Conservation (phyloP, 139 green algal genomes). For the Pycnococcus provasolii region DNA sequence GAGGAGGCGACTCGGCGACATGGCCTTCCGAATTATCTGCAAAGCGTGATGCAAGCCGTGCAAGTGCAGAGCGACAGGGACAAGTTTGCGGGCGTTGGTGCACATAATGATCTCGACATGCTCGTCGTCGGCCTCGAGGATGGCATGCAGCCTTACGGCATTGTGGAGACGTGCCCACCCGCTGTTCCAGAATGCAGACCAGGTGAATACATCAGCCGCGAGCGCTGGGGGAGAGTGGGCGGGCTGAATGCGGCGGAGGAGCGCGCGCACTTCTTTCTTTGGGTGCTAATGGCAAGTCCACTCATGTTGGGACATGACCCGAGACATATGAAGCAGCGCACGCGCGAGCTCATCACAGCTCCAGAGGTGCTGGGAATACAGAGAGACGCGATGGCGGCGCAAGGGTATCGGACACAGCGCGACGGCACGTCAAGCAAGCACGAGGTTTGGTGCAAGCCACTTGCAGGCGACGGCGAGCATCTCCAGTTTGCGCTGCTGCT, state of each 20-base stretch:
- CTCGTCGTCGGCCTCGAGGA: slow-evolving; percentile 43
- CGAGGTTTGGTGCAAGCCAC: slow-evolving; percentile 37
- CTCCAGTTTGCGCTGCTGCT: slow-evolving; percentile 27
- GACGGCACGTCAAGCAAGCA: neutral
- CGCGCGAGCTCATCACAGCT: slow-evolving; percentile 34
- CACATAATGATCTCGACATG: slow-evolving; percentile 52
- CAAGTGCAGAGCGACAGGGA: slow-evolving; percentile 1
- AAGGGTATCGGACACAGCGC: slow-evolving; percentile 29
- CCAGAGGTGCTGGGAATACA: slow-evolving; percentile 34
- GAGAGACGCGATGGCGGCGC: slow-evolving; percentile 34
- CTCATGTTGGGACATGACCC: slow-evolving; percentile 46
- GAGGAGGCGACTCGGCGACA: neutral
- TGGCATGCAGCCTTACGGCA: slow-evolving; percentile 42
- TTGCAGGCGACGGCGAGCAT: slow-evolving; percentile 21
- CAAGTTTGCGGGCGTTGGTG: slow-evolving; percentile 30
- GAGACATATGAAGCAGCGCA: slow-evolving; percentile 32
- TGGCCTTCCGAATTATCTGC: slow-evolving; percentile 23
- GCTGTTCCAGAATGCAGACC: slow-evolving; percentile 37
- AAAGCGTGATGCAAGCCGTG: slow-evolving; percentile 26
- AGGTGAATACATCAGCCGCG: slow-evolving; percentile 37
- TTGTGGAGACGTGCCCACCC: slow-evolving; percentile 35
- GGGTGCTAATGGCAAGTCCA: slow-evolving; percentile 43
- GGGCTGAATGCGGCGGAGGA: slow-evolving; percentile 43
- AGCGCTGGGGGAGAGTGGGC: slow-evolving; percentile 29
- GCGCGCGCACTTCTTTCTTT: slow-evolving; percentile 39